Conservation (phyloP, 2,329 filamentous ascomycete species). For the Fusarium palustre region DNA sequence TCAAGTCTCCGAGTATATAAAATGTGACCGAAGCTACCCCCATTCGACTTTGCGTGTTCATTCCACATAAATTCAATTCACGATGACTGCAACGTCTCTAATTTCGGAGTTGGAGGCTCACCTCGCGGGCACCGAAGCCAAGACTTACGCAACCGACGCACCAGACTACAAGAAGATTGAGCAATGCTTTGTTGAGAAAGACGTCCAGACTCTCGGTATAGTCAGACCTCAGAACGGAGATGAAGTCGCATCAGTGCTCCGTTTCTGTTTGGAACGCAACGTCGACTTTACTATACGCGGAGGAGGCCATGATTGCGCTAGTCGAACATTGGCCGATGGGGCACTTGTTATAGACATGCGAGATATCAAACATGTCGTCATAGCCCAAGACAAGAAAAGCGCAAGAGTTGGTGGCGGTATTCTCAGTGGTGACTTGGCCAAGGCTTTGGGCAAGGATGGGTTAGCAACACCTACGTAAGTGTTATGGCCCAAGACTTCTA, state of each 20-base stretch:
- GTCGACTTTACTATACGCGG: constrained; percentile 13
- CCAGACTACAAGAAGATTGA: not conserved
- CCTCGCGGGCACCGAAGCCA: not conserved
- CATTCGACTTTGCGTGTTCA: not conserved
- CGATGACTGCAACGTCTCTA: not conserved
- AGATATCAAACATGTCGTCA: constrained; percentile 13
- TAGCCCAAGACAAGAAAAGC: not conserved
- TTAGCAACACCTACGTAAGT: constrained; percentile 20
- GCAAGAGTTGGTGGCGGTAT: constrained; percentile 20
- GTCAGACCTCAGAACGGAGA: not conserved
- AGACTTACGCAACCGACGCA: constrained; percentile 19
- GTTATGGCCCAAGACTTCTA: accelerated
- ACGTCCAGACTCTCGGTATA: constrained; percentile 9
- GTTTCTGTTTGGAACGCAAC: not conserved
- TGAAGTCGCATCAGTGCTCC: not conserved
- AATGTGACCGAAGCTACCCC: not conserved
- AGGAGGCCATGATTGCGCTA: constrained; percentile 22
- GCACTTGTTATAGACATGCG: constrained; percentile 32
- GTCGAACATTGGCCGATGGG: not conserved
- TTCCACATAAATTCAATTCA: not conserved
- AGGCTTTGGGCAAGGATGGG: not conserved
- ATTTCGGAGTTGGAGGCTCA: not conserved
- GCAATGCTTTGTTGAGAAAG: constrained; percentile 1
- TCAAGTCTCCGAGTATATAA: not conserved
- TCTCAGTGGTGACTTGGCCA: not conserved